Conservation (phyloP, 2,329 filamentous ascomycete genomes). For the Pseudogymnoascus sp. region DNA sequence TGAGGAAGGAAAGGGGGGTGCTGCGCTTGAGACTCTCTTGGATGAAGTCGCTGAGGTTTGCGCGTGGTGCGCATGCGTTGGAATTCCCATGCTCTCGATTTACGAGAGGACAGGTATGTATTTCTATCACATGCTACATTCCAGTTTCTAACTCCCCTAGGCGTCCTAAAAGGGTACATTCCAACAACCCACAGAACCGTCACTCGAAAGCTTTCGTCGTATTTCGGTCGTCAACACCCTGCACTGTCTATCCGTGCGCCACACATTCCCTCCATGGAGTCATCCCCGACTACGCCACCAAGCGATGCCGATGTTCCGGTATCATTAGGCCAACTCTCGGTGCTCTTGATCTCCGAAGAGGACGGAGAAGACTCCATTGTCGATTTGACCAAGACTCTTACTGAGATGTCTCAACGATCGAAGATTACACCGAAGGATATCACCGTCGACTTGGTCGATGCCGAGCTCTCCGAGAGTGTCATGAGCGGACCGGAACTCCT, state of each 20-base stretch:
- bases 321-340: slow-evolving; percentile 37
- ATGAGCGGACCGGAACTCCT: slow-evolving; percentile 87
- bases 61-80: slow-evolving; percentile 86
- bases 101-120: slow-evolving; percentile 81
- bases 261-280: slow-evolving; percentile 52
- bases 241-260: slow-evolving; percentile 64
- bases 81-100: slow-evolving; percentile 77
- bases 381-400: slow-evolving; percentile 85
- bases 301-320: slow-evolving; percentile 29
- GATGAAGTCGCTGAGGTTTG: slow-evolving; percentile 87
- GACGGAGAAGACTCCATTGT: slow-evolving; percentile 92
- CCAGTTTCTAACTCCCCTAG: slow-evolving; percentile 36
- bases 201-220: slow-evolving; percentile 69
- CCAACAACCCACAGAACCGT: slow-evolving; percentile 75
- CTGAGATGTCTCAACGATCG: slow-evolving; percentile 86
- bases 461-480: slow-evolving; percentile 69
- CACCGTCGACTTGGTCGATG: slow-evolving; percentile 75
- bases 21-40: slow-evolving; percentile 73
- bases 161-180: slow-evolving; percentile 81
- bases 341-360: slow-evolving; percentile 76
- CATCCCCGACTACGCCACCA: slow-evolving; percentile 36
- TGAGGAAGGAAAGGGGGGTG: slow-evolving; percentile 58
- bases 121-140: not conserved
- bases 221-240: slow-evolving; percentile 73
- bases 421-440: slow-evolving; percentile 79